phyloP scores from a whole-genome alignment of 345 rosid species.

The Schrenkiella parvula region DNA sequence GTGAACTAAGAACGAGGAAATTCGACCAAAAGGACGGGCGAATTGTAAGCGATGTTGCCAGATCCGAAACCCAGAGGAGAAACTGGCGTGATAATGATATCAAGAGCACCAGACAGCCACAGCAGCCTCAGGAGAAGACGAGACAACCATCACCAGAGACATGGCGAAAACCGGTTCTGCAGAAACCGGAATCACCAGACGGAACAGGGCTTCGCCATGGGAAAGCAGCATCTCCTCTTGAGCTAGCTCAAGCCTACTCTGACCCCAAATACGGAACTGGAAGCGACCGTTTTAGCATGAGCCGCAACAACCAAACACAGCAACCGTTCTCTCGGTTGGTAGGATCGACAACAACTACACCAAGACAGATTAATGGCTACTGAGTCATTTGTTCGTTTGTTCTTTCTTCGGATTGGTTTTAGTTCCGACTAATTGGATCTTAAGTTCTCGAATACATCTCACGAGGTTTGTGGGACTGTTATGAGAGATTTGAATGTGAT shows the following conservation, averaged over 20 bases:
- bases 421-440: slow-evolving; percentile 23
- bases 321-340: slow-evolving; percentile 63
- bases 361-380: slow-evolving; percentile 66
- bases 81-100: slow-evolving; percentile 52
- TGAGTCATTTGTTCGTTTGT: slow-evolving; percentile 29
- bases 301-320: slow-evolving; percentile 39
- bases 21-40: slow-evolving; percentile 48
- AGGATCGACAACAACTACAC: slow-evolving; percentile 30
- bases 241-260: slow-evolving; percentile 67
- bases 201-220: slow-evolving; percentile 43
- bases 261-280: slow-evolving; percentile 44
- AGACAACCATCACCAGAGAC: slow-evolving; percentile 76
- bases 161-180: slow-evolving; percentile 56
- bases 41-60: slow-evolving; percentile 31
- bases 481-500: slow-evolving; percentile 10
- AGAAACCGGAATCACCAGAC: slow-evolving; percentile 53
- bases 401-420: slow-evolving; percentile 13
- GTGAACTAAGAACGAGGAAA: slow-evolving; percentile 45
- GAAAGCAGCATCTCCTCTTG: slow-evolving; percentile 66
- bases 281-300: slow-evolving; percentile 33
- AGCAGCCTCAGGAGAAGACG: slow-evolving; percentile 38
- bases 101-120: slow-evolving; percentile 40
- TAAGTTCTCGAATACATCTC: slow-evolving; percentile 1
- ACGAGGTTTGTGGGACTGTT: slow-evolving; percentile 11
- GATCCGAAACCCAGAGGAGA: slow-evolving; percentile 49